Evolutionary conservation across 2,329 filamentous ascomycete genomes (phyloP), one percentile per base, ranked within the genome.

Genomic region (Apiospora arundinis): DNA sequence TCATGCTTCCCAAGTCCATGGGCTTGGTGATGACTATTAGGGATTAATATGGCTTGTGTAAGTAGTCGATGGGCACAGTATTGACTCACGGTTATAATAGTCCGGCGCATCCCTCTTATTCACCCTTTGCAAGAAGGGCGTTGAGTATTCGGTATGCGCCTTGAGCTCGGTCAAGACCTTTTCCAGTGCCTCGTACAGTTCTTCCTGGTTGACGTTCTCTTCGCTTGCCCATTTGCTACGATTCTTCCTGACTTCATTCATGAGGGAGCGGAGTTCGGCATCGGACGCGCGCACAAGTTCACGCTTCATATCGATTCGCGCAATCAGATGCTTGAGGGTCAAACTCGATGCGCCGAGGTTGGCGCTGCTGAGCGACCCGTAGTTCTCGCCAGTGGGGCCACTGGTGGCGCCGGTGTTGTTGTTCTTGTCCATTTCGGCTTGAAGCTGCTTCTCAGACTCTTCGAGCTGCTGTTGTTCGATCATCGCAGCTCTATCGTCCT

Each of bases 171-270:
- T 97, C 78, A 99, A 87, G 69, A 99, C 96, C 84, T 98, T 98
- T 81, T 99, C 96, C 18, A 96, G 88, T 14, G 96, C 94, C 84
- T 99, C 96, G 80, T 99, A 99, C 7, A 99, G 87, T 82, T 99
- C 96, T 82, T 99, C 96, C 82, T 99, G 96, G 72, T 96, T 95
- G 73, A 99, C 92, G 76, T 97, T 96, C 77, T 99, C 96, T 82
- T 98, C 96, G 80, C 93, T 98, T 4, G 96, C 95, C 96, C 96
- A 99, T 83, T 99, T 99, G 82, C 95, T 98, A 77, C 96, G 89
- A 77, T 98, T 98, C 82, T 98, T 99, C 74, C 96, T 91, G 23
- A 99, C 96, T 82, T 99, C 96, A 77, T 96, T 98, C 89, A 99
- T 97, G 72, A 99, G 85, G 68, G 92, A 94, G 72, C 96, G 91